phyloP scores from a whole-genome alignment of 2,329 filamentous ascomycete genomes.

The Arachnomyces sp. region DNA sequence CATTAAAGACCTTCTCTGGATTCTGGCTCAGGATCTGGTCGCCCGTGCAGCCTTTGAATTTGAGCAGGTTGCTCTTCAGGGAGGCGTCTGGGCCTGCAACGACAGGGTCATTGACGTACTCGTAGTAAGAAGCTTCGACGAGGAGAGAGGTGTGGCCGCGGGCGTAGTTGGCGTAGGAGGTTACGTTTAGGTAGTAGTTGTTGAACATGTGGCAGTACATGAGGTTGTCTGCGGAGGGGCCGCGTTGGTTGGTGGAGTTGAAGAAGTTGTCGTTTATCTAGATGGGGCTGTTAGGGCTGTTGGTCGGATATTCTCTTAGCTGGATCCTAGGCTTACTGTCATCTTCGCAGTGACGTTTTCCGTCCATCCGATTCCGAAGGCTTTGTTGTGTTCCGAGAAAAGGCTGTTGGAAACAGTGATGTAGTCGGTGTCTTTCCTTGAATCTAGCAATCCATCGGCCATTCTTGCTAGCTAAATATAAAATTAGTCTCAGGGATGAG shows the following conservation, averaged over 20 bases:
- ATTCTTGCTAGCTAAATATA: constrained; percentile 4
- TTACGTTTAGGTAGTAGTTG: constrained; percentile 14
- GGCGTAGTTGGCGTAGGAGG: constrained; percentile 18
- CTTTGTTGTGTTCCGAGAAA: constrained; percentile 18
- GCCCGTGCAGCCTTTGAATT: constrained; percentile 15
- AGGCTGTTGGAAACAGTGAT: constrained; percentile 16
- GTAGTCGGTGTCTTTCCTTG: constrained; percentile 17
- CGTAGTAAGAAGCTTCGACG: constrained; percentile 17
- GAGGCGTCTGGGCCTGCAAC: constrained; percentile 12
- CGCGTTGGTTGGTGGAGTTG: constrained; percentile 15
- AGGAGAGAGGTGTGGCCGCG: constrained; percentile 15
- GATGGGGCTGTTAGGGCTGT: background rate
- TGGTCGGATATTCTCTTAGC: background rate
- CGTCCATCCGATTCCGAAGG: constrained; percentile 19
- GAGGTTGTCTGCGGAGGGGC: constrained; percentile 16
- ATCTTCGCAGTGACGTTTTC: constrained; percentile 16
- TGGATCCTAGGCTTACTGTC: constrained; percentile 3
- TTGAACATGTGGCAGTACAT: too few species aligned
- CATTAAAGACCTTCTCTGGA: constrained; percentile 14
- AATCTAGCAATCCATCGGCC: constrained; percentile 17
- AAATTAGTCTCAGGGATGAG: background rate
- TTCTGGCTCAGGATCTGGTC: constrained; percentile 9
- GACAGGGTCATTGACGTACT: constrained; percentile 16
- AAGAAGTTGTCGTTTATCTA: constrained; percentile 18
- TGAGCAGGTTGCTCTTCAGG: constrained; percentile 12